Evolutionary conservation across 345 rosid genomes (phyloP).

Genomic region (Trapa incisa): DNA sequence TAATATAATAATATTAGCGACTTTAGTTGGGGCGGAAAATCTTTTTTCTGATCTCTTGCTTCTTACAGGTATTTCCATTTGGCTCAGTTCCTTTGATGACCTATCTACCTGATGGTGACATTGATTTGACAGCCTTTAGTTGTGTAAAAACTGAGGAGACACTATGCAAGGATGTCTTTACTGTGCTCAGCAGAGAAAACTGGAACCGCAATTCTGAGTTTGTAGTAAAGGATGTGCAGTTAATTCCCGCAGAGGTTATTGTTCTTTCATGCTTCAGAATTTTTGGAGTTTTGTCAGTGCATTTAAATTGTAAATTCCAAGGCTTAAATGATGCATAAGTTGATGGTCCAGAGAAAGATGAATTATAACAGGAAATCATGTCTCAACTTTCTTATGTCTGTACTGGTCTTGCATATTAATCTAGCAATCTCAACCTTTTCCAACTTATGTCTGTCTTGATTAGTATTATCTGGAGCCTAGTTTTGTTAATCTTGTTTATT

Average conservation of each 20-base stretch:
- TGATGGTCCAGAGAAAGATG: not conserved
- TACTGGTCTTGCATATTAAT: not conserved
- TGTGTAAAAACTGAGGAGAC: slow-evolving; percentile 45
- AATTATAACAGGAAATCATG: not conserved
- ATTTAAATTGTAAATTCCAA: not conserved
- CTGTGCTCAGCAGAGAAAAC: slow-evolving; percentile 62
- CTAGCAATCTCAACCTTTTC: not conserved
- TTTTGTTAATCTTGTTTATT: not conserved
- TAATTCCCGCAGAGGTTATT: slow-evolving; percentile 66
- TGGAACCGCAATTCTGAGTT: slow-evolving; percentile 38
- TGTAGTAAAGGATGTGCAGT: slow-evolving; percentile 61
- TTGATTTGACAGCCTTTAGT: slow-evolving; percentile 80
- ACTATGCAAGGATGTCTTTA: slow-evolving; percentile 38
- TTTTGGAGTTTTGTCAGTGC: not conserved
- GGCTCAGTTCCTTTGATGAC: slow-evolving; percentile 93
- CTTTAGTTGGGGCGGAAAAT: not conserved
- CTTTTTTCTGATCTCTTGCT: not conserved
- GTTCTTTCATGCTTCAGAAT: slow-evolving; percentile 7
- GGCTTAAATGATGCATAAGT: not conserved
- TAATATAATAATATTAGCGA: not conserved
- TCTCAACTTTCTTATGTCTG: not conserved
- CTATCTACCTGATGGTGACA: slow-evolving; percentile 95
- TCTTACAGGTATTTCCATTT: slow-evolving; percentile 64
- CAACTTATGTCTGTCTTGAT: not conserved
- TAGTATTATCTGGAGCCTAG: not conserved